Percentiles rank a stretch among this genome's conserved stretches.
Evolutionary conservation across 179 eudicot species (phyloP).

Genomic region (Nepenthes alata): DNA sequence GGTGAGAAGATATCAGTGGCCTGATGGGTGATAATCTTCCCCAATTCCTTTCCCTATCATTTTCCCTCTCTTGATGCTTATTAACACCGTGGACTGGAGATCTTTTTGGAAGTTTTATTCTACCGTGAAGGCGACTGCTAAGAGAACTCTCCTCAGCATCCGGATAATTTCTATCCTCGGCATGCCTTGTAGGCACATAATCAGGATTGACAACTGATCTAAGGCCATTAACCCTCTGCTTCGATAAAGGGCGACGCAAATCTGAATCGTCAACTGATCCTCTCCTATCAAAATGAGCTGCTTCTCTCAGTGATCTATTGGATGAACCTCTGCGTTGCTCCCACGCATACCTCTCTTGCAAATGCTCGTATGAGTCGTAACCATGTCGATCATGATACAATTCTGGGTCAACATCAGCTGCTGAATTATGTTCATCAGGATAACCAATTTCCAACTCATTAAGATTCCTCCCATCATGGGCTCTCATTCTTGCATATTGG

Average conservation of each 20-base stretch:
- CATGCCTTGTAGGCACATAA: constrained; percentile 22
- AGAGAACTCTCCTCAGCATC: constrained; percentile 32
- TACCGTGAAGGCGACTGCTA: constrained; percentile 71
- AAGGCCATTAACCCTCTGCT: constrained; percentile 50
- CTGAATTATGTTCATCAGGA: constrained; percentile 32
- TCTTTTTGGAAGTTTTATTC: constrained; percentile 59
- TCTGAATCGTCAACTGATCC: constrained; percentile 34
- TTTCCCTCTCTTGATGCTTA: constrained; percentile 9
- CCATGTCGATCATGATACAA: constrained; percentile 34
- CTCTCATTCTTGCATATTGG: constrained; percentile 36
- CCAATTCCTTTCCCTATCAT: constrained; percentile 36
- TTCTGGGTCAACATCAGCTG: constrained; percentile 34
- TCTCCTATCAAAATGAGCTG: constrained; percentile 40
- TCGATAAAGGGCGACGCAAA: constrained; percentile 65
- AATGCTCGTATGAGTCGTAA: constrained; percentile 37
- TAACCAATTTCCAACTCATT: constrained; percentile 36
- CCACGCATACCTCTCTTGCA: constrained; percentile 39
- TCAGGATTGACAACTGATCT: constrained; percentile 63
- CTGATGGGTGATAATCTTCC: constrained; percentile 45
- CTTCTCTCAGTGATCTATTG: constrained; percentile 31
- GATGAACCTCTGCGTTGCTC: constrained; percentile 44
- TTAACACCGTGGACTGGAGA: constrained; percentile 28
- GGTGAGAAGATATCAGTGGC: constrained; percentile 29
- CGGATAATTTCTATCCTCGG: constrained; percentile 33
- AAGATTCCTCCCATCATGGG: constrained; percentile 35